phyloP scores from a whole-genome alignment of 2,329 filamentous ascomycete species.

The Purpureocillium lavendulum region DNA sequence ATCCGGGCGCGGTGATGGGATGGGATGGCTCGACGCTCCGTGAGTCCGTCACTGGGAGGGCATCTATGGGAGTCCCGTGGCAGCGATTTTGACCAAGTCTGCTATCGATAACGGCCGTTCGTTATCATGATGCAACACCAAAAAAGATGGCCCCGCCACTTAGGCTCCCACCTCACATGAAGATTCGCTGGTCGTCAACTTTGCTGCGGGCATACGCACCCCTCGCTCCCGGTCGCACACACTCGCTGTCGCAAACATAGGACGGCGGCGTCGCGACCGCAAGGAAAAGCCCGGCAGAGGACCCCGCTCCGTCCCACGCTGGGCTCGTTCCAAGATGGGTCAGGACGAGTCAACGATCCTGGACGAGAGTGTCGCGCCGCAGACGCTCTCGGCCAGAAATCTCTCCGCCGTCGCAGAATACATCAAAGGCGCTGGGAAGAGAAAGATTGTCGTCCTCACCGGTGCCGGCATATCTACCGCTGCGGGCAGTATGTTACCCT shows the following conservation, averaged over 20 bases:
- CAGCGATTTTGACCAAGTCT: too few species aligned
- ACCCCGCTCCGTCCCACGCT: constrained; percentile 7
- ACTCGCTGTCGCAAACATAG: background rate
- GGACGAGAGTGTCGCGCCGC: constrained; percentile 54
- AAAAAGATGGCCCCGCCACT: too few species aligned
- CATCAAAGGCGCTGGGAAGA: constrained; percentile 61
- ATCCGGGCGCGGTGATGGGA: too few species aligned
- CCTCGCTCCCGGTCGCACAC: too few species aligned
- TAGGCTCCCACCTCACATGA: too few species aligned
- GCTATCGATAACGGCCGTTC: too few species aligned
- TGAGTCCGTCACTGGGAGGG: too few species aligned
- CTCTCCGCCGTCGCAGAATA: constrained; percentile 71
- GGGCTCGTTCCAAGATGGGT: constrained; percentile 62
- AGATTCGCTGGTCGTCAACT: too few species aligned
- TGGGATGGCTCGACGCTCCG: too few species aligned
- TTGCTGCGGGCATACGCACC: too few species aligned
- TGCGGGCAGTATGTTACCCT: constrained; percentile 45
- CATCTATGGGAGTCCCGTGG: too few species aligned
- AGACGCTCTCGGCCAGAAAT: constrained; percentile 59
- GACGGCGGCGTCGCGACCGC: background rate
- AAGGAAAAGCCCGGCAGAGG: background rate
- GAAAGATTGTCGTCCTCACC: constrained; percentile 77
- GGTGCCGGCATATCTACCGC: constrained; percentile 82
- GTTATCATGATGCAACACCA: too few species aligned
- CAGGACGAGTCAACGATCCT: constrained; percentile 66